Evolutionary conservation across 176 grass and related monocot genomes (phyloP), one percentile per base, ranked within the genome.

Genomic region (Triticum urartu): DNA sequence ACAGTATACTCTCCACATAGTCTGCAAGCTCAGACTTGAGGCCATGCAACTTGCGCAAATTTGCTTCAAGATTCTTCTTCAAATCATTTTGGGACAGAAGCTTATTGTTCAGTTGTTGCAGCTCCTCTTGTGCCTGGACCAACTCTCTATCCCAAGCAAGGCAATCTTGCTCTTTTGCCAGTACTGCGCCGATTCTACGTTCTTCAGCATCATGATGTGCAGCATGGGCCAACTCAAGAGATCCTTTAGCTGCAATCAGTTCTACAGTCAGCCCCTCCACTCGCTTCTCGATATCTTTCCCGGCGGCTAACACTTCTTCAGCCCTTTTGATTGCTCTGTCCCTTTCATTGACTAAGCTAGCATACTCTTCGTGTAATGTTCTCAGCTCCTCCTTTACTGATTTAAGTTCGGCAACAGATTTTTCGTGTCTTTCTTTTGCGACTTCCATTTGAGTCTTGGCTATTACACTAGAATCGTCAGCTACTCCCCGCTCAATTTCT

Each of bases 131-230:
- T 83, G 64, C 89, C 64, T 94, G 84, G 79, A 87, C 88, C 48
- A 98, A 66, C 79, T 92, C 88, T 87, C 85, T 91, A 47, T 95
- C 90, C 93, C 93, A 95, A 71, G 86, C 62, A 89, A 92, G 69
- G 36, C 58, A 83, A 86, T 98, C 93, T 87, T 94, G 88, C 67
- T 95, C 96, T 86, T 89, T 94, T 9, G 52, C 82, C 43, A 95
- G 85, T 78, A 69, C 81, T 79, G 92, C 84, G 60, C 84, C 72
- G 18, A 95, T 95, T 85, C 96, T 92, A 67, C 65, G 79, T 89
- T 95, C 96, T 81, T 98, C 96, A 80, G 91, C 91, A 42, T 98
- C 93, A 34, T 91, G 93, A 89, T 98, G 96, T 48, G 86, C 90
- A 77, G 93, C 91, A 89, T 98, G 91, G 13, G 92, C 91, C 35